Percentiles rank a stretch among this genome's conserved stretches.
Evolutionary conservation across 1,284 basidiomycete genomes (phyloP).

Genomic region (Ustilago esculenta): DNA sequence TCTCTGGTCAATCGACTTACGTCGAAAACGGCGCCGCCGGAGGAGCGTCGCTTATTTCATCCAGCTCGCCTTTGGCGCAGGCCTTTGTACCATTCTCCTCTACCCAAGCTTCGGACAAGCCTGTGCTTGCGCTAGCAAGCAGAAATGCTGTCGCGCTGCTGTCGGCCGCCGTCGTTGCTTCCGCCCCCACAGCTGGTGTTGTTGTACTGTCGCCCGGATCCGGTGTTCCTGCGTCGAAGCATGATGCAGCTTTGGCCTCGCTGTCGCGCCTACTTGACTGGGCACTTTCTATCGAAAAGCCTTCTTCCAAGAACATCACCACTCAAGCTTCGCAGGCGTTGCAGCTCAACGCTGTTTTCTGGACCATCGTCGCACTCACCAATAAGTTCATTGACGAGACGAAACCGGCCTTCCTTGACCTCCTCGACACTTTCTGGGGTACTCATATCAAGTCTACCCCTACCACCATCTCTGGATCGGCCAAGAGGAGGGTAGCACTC

Average conservation of each 20-base stretch:
- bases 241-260: conserved; percentile 21
- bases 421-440: conserved; percentile 50
- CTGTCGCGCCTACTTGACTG: conserved; percentile 28
- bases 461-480: not conserved
- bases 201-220: not conserved
- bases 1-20: conserved; percentile 5
- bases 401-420: conserved; percentile 17
- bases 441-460: conserved; percentile 11
- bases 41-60: conserved; percentile 4
- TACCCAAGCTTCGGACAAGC: not conserved
- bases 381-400: conserved; percentile 59
- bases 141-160: conserved; percentile 27
- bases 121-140: conserved; percentile 8
- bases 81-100: conserved; percentile 5
- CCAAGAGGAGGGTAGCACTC: conserved; percentile 18
- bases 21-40: not conserved
- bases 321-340: conserved; percentile 13
- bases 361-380: conserved; percentile 20
- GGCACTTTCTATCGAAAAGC: conserved; percentile 7
- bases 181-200: conserved; percentile 15
- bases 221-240: not conserved
- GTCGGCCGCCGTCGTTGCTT: conserved; percentile 34
- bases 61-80: conserved; percentile 2
- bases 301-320: not conserved
- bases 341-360: conserved; percentile 29